Evolutionary conservation across 1,284 basidiomycete species (phyloP).

Genomic region (Nidula niveotomentosa): DNA sequence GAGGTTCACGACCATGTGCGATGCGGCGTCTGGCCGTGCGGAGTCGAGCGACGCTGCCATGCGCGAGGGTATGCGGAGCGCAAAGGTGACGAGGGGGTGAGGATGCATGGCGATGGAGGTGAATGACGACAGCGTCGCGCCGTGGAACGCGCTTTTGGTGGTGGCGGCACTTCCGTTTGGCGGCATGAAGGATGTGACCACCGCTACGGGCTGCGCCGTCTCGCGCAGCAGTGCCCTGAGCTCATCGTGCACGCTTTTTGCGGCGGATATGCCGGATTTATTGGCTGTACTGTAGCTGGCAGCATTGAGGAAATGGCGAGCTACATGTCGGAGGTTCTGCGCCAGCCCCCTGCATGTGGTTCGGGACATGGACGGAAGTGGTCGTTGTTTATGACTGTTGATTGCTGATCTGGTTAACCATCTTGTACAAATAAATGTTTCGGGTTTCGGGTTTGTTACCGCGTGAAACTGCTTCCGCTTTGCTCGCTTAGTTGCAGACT

Average conservation of each 20-base stretch:
- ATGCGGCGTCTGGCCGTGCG: conserved; percentile 1
- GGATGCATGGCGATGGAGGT: conserved; percentile 90
- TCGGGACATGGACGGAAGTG: background rate
- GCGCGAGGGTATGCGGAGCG: conserved; percentile 84
- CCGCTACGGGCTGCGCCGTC: conserved; percentile 63
- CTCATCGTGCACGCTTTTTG: conserved; percentile 2
- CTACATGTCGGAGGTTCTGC: background rate
- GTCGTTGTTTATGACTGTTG: background rate
- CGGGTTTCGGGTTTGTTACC: too few species aligned
- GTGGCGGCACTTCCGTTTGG: conserved; percentile 1
- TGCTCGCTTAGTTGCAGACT: too few species aligned
- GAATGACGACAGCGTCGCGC: conserved; percentile 91
- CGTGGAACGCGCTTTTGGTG: conserved; percentile 52
- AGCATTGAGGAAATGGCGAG: background rate
- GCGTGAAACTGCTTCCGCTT: too few species aligned
- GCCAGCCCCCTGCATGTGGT: background rate
- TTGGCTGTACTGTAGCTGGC: background rate
- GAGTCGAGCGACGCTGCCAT: conserved; percentile 52
- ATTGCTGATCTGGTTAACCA: background rate
- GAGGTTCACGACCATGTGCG: conserved; percentile 64
- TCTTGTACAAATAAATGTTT: too few species aligned
- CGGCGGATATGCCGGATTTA: background rate
- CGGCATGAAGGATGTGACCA: conserved; percentile 51
- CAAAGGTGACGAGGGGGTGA: conserved; percentile 83
- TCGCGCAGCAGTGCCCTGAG: conserved; percentile 44